Percentiles rank a stretch among this genome's conserved stretches.
These are phyloP conservation scores for Gymnopus androsaceus DNA, from an alignment of 1,284 basidiomycete species.

Conservation along the genomic window DNA sequence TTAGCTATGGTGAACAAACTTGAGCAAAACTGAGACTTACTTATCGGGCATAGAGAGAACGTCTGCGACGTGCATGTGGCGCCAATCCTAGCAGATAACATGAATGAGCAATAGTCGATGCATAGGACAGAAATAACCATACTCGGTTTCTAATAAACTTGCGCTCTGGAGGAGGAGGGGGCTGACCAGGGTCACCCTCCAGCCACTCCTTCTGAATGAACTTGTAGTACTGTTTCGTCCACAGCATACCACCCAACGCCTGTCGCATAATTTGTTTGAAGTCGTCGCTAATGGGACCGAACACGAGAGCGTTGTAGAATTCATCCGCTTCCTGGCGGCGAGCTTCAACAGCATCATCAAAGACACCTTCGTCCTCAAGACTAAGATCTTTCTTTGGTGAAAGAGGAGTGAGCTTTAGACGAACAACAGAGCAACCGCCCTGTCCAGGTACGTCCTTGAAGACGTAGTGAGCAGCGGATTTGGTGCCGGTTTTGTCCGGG, in stretches of 20 bases:
- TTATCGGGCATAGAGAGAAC: constrained; percentile 99
- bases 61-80: constrained; percentile 93
- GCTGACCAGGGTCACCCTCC: constrained; percentile 92
- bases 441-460: constrained; percentile 87
- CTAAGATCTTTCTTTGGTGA: constrained; percentile 75
- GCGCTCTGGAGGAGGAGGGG: constrained; percentile 88
- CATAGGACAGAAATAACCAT: constrained; percentile 22
- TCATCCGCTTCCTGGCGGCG: constrained; percentile 92
- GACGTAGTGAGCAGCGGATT: constrained; percentile 88
- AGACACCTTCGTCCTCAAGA: constrained; percentile 86
- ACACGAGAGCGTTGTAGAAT: constrained; percentile 84
- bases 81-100: constrained; percentile 71
- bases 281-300: constrained; percentile 87
- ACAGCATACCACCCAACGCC: constrained; percentile 97
- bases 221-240: constrained; percentile 97
- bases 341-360: constrained; percentile 89
- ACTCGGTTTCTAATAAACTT: constrained; percentile 86
- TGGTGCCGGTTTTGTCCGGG: constrained; percentile 87
- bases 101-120: constrained; percentile 6
- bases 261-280: constrained; percentile 96
- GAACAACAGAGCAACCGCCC: constrained; percentile 94
- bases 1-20: neutral
- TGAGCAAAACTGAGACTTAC: constrained; percentile 38
- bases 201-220: constrained; percentile 97
- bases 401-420: constrained; percentile 87